Evolutionary conservation across 164 flowering plant species (phyloP).

Genomic region (Sedum album): DNA sequence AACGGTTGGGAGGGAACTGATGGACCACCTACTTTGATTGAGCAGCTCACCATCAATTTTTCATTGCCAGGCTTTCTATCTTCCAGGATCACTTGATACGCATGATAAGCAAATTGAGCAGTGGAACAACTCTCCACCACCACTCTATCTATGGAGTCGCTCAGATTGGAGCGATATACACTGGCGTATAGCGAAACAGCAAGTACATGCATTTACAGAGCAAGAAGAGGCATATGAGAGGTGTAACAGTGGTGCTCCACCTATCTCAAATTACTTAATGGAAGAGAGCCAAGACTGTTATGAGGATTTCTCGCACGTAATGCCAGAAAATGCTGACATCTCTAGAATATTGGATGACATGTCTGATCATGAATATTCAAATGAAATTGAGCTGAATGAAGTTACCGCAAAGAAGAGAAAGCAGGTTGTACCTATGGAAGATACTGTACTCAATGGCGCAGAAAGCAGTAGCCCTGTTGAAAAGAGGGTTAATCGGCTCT

Average conservation of each 20-base stretch:
- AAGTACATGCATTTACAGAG: constrained; percentile 3
- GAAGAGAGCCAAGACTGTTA: constrained; percentile 19
- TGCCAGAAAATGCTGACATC: constrained; percentile 9
- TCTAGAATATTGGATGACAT: constrained; percentile 16
- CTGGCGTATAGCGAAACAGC: constrained; percentile 8
- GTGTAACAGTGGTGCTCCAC: constrained; percentile 2
- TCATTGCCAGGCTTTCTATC: constrained; percentile 12
- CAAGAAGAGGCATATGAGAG: neutral
- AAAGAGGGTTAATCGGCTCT: neutral
- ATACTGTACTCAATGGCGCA: neutral
- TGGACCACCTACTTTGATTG: neutral
- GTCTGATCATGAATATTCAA: constrained; percentile 14
- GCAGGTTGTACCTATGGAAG: neutral
- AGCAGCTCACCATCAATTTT: neutral
- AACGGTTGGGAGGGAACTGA: neutral
- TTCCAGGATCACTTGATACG: constrained; percentile 13
- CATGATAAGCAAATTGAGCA: constrained; percentile 12
- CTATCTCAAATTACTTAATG: constrained; percentile 16
- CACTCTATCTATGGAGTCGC: constrained; percentile 17
- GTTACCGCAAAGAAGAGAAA: neutral
- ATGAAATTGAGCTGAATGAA: constrained; percentile 14
- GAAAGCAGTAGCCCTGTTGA: neutral
- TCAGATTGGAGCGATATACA: constrained; percentile 12
- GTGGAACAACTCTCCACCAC: constrained; percentile 11
- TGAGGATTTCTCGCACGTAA: constrained; percentile 16